phyloP scores from a whole-genome alignment of 1,284 basidiomycete species.

The Anthracocystis panici-leucophaei region DNA sequence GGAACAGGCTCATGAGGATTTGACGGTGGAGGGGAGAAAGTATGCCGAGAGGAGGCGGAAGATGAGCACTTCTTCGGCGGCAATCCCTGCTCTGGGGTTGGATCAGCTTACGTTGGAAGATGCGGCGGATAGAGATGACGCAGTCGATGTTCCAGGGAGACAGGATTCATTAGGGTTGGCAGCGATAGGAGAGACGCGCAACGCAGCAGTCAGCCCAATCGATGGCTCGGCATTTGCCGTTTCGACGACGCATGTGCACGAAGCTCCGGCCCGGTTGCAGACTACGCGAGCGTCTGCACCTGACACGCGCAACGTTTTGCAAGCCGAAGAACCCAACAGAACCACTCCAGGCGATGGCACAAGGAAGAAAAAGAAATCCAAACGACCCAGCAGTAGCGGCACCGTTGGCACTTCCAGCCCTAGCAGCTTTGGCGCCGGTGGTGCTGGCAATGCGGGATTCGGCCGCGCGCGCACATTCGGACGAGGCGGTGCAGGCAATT shows the following conservation, averaged over 20 bases:
- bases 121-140: background rate
- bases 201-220: background rate
- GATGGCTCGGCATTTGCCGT: conserved; percentile 18
- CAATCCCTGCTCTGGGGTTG: conserved; percentile 17
- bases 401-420: conserved; percentile 5
- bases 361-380: conserved; percentile 25
- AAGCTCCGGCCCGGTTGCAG: conserved; percentile 46
- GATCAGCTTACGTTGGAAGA: conserved; percentile 15
- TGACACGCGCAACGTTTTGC: background rate
- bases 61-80: conserved; percentile 34
- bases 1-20: conserved; percentile 46
- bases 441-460: background rate
- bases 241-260: conserved; percentile 26
- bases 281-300: conserved; percentile 26
- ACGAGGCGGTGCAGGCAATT: conserved; percentile 9
- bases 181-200: background rate
- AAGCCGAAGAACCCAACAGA: conserved; percentile 3
- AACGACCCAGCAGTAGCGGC: conserved; percentile 32
- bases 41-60: conserved; percentile 46
- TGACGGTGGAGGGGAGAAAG: conserved; percentile 55
- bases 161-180: background rate
- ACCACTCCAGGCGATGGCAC: background rate
- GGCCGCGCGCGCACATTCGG: conserved; percentile 18
- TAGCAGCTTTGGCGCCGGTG: conserved; percentile 8
- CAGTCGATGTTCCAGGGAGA: background rate